Percentiles rank a stretch among this genome's conserved stretches.
phyloP scores from a whole-genome alignment of 352 stramenopile species.

The Phytophthora colocasiae region DNA sequence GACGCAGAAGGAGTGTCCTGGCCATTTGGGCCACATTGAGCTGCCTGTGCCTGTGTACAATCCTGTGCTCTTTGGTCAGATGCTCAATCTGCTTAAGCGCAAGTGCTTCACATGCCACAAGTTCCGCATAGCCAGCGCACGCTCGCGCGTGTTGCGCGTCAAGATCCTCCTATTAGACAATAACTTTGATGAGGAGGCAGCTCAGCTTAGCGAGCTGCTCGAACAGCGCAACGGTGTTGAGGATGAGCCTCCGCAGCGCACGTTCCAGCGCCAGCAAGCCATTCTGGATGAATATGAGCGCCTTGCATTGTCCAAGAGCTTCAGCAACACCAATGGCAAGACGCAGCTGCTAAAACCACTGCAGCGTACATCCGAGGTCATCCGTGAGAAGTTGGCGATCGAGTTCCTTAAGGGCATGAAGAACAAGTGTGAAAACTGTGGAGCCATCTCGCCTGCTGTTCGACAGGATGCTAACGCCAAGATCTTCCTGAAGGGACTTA shows the following conservation, averaged over 20 bases:
- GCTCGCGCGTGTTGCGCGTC: slow-evolving; percentile 83
- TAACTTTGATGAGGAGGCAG: slow-evolving; percentile 86
- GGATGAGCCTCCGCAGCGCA: slow-evolving; percentile 75
- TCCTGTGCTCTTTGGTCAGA: slow-evolving; percentile 95
- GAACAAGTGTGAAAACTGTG: slow-evolving; percentile 98
- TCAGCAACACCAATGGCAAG: slow-evolving; percentile 32
- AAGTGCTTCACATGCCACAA: slow-evolving; percentile 99
- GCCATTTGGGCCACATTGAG: slow-evolving; percentile 99
- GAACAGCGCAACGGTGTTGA: slow-evolving; percentile 90
- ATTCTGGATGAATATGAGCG: slow-evolving; percentile 92
- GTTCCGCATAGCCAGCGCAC: slow-evolving; percentile 85
- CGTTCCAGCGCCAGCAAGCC: slow-evolving; percentile 81
- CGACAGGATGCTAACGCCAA: slow-evolving; percentile 98
- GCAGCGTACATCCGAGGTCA: slow-evolving; percentile 71
- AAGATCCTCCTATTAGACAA: slow-evolving; percentile 94
- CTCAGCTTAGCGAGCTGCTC: slow-evolving; percentile 76
- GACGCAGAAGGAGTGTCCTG: slow-evolving; percentile 95
- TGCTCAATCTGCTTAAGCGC: slow-evolving; percentile 96
- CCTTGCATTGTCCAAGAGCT: slow-evolving; percentile 69
- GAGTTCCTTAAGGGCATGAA: slow-evolving; percentile 95
- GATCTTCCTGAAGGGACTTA: slow-evolving; percentile 96
- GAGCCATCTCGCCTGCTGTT: slow-evolving; percentile 94
- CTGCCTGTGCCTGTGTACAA: slow-evolving; percentile 98
- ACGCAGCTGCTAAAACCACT: slow-evolving; percentile 49
- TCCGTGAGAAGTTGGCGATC: slow-evolving; percentile 77